Evolutionary conservation across 2,329 filamentous ascomycete genomes (phyloP), one percentile per base, ranked within the genome.

Genomic region (Diaporthe eres): DNA sequence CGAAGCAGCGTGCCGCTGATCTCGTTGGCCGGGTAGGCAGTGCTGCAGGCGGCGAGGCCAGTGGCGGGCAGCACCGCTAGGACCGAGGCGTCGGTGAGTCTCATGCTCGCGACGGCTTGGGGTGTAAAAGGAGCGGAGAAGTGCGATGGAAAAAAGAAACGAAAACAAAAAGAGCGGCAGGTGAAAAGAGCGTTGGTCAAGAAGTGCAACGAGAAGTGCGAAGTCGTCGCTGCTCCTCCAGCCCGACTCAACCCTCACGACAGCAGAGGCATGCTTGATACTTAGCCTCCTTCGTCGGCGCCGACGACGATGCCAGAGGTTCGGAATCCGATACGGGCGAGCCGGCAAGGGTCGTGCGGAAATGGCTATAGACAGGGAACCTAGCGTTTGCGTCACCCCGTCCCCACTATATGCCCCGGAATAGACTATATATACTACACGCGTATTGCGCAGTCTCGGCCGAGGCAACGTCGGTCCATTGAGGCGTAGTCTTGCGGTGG

Each of bases 311-410:
- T n/a, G 3, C 37, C 58, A 61, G 34, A 25, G 42, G 37, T 22
- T 61, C 58, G 58, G 58, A 61, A 42, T 61, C 58, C 58, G 58
- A 61, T 25, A 61, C 12, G 58, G 58, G 58, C 58, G 58, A 61
- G 58, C 22, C 5, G 13, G 37, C 25, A 10, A 37, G 58, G 42
- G 34, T 37, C 22, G 58, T 31, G n/a, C 51, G 9, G 51, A 55
- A 55, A 55, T 31, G 13, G 31, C 19, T 55, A 55, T 47, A 22
- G 10, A 39, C 37, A 39, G 37, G 37, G 37, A 39, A 3, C 37
- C 37, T 39, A 39, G 37, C 2, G 37, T 39, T 39, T 39, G 10
- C 37, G 10, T 39, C 37, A 39, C 37, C 37, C 37, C 37, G 37
- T 12, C 37, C 37, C 37, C 37, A 39, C 37, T 3, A 2, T 13